Evolutionary conservation across 148 eudicot species (phyloP).

Genomic region (Rhododendron williamsianum): DNA sequence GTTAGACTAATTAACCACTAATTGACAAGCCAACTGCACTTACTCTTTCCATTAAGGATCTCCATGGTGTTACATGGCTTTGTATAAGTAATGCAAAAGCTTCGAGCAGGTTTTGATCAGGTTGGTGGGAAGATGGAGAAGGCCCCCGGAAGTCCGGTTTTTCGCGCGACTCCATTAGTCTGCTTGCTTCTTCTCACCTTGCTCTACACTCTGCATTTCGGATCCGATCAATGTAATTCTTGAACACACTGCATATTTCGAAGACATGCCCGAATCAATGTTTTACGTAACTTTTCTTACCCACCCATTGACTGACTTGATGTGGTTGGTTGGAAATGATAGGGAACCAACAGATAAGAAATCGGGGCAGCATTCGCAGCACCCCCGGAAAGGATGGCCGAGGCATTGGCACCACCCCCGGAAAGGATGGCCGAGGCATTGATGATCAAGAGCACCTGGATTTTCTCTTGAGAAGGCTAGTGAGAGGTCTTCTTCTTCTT

Average conservation of each 20-base stretch:
- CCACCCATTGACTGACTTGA: not conserved
- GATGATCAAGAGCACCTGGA: slow-evolving; percentile 13
- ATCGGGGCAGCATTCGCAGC: not conserved
- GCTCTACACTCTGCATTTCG: not conserved
- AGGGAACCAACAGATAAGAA: slow-evolving; percentile 28
- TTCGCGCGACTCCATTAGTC: not conserved
- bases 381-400: not conserved
- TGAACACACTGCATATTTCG: too few relatives aligned
- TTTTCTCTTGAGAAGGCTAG: slow-evolving; percentile 28
- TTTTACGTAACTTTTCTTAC: not conserved
- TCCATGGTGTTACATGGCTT: not conserved
- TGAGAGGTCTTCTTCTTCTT: slow-evolving; percentile 22
- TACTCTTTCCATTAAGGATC: not conserved
- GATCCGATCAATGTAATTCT: not conserved
- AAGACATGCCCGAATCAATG: not conserved
- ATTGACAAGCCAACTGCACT: not conserved
- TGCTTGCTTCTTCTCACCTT: not conserved
- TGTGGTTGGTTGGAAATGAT: not conserved
- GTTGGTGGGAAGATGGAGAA: not conserved
- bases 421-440: not conserved
- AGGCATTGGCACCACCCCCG: not conserved
- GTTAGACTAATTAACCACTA: not conserved
- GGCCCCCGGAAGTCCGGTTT: not conserved
- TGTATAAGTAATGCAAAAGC: not conserved
- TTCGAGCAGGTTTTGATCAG: not conserved